These are phyloP conservation scores for Penicillium robsamsonii DNA, from an alignment of 495 filamentous ascomycete genomes.

Conservation along the genomic window DNA sequence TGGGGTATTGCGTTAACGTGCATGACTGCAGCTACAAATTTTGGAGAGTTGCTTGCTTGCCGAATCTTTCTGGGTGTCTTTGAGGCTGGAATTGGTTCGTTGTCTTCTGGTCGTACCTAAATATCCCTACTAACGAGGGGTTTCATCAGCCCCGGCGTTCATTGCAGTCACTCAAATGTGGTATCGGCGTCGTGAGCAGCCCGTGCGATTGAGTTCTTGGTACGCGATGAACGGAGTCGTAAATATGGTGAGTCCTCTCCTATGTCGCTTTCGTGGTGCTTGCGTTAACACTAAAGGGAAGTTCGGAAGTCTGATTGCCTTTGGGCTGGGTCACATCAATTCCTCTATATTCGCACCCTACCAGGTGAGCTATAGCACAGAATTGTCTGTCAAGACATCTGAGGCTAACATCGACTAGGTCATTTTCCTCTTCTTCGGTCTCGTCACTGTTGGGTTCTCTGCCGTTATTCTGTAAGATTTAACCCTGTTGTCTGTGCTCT, in stretches of 20 bases:
- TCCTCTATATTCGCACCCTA: conserved; percentile 53
- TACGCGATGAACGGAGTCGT: conserved; percentile 59
- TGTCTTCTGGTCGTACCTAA: neutral
- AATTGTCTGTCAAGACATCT: conserved; percentile 9
- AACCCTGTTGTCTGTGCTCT: neutral
- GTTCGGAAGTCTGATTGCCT: conserved; percentile 52
- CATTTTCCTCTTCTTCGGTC: conserved; percentile 55
- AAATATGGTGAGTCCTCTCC: conserved; percentile 46
- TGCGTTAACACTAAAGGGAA: conserved; percentile 8
- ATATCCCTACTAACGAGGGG: conserved; percentile 1
- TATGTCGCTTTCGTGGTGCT: neutral
- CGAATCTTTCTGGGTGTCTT: conserved; percentile 64
- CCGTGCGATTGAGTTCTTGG: conserved; percentile 56
- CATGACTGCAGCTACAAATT: conserved; percentile 57
- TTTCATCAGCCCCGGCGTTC: conserved; percentile 52
- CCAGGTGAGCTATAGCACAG: conserved; percentile 36
- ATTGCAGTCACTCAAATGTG: conserved; percentile 63
- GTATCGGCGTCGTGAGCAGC: conserved; percentile 60
- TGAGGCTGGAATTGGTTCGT: conserved; percentile 50
- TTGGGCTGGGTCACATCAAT: conserved; percentile 58
- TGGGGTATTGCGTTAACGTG: conserved; percentile 57
- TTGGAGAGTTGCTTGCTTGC: conserved; percentile 53
- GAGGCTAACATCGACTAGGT: conserved; percentile 30
- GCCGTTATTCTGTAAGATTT: conserved; percentile 39
- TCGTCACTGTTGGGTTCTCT: conserved; percentile 51